phyloP scores from a whole-genome alignment of 2,329 filamentous ascomycete genomes.

The Helicocarpus griseus region DNA sequence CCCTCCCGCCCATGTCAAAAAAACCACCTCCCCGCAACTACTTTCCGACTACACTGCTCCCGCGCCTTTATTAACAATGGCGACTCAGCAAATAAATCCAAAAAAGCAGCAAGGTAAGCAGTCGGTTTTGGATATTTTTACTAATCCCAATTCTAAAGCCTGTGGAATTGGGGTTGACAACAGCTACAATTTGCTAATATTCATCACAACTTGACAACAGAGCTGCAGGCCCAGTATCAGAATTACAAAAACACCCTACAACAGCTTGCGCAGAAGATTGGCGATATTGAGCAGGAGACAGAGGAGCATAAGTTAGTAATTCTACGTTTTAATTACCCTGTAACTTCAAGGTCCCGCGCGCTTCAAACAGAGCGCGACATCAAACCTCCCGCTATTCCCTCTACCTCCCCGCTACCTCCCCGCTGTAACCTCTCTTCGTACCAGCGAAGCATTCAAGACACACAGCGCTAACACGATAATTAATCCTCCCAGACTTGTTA shows the following conservation, averaged over 20 bases:
- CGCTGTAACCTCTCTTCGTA: background rate
- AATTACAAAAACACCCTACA: constrained; percentile 64
- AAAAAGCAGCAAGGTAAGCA: constrained; percentile 40
- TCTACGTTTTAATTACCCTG: background rate
- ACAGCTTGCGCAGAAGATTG: constrained; percentile 90
- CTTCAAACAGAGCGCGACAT: background rate
- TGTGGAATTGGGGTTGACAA: background rate
- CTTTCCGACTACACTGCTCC: background rate
- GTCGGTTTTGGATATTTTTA: background rate
- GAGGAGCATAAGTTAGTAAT: constrained; percentile 88
- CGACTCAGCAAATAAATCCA: constrained; percentile 29
- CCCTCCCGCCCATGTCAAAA: no score
- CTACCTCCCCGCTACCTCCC: background rate
- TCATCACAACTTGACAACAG: constrained; percentile 18
- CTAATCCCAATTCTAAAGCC: background rate
- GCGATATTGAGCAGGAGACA: constrained; percentile 91
- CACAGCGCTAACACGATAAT: constrained; percentile 8
- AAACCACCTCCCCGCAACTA: background rate
- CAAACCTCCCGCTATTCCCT: constrained; percentile 6
- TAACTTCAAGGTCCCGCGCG: background rate
- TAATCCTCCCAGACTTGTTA: constrained; percentile 59
- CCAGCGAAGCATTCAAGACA: background rate
- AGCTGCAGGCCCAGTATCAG: constrained; percentile 41
- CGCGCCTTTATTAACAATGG: constrained; percentile 20
- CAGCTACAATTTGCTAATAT: background rate